phyloP scores from a whole-genome alignment of 2,329 filamentous ascomycete genomes.

The Cyphellophora attinorum region DNA sequence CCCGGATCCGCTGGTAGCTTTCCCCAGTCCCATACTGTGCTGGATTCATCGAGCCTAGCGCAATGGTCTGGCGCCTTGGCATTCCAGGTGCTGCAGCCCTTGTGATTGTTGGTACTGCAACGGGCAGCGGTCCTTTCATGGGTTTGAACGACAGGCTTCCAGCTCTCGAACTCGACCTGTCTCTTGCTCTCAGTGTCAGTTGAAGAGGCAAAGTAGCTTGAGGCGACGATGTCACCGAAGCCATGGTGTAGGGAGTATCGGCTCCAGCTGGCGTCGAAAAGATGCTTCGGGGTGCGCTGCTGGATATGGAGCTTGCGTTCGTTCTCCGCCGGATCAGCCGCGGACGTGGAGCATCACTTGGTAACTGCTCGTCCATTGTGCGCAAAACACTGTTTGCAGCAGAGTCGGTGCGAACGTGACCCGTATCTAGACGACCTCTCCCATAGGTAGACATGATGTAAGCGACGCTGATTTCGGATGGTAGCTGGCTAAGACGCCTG shows the following conservation, averaged over 20 bases:
- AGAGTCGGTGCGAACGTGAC: neutral
- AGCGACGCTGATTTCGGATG: conserved; percentile 7
- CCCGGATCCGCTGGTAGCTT: too few species aligned
- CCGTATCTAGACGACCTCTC: neutral
- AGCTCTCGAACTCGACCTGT: neutral
- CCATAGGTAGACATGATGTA: conserved; percentile 10
- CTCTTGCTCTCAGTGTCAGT: neutral
- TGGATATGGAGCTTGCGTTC: conserved; percentile 8
- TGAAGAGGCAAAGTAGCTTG: neutral
- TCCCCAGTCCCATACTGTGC: too few species aligned
- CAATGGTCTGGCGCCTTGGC: too few species aligned
- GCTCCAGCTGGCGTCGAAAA: neutral
- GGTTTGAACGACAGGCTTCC: too few species aligned
- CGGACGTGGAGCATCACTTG: neutral
- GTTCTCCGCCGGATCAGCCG: conserved; percentile 6
- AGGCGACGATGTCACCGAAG: neutral
- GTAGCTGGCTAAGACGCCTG: conserved; percentile 10
- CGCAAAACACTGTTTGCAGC: neutral
- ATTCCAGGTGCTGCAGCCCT: too few species aligned
- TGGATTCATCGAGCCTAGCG: too few species aligned
- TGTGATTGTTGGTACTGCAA: too few species aligned
- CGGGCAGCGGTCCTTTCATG: too few species aligned
- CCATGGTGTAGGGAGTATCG: neutral
- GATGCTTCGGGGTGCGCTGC: conserved; percentile 1
- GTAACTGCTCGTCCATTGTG: neutral